Conservation (phyloP, 2,329 filamentous ascomycete species). For the Dactylonectria macrodidyma region DNA sequence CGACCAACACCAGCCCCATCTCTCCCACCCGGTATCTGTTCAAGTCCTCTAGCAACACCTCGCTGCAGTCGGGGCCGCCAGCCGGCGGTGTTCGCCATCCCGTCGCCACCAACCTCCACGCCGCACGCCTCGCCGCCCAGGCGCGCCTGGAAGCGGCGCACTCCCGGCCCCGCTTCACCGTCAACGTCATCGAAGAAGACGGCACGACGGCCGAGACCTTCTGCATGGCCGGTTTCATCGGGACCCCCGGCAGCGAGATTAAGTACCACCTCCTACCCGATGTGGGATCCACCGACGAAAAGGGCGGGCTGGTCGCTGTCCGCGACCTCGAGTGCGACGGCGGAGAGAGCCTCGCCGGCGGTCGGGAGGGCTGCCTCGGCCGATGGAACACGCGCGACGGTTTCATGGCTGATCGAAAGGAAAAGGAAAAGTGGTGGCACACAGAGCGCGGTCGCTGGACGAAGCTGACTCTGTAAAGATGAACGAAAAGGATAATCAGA, state of each 20-base stretch:
- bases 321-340: conserved; percentile 64
- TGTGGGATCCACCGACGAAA: conserved; percentile 67
- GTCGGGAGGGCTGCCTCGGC: conserved; percentile 61
- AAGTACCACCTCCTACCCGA: conserved; percentile 74
- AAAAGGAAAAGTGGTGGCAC: conserved; percentile 67
- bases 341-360: conserved; percentile 59
- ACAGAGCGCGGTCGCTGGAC: conserved; percentile 64
- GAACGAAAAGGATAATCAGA: background rate
- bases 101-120: conserved; percentile 62
- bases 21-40: conserved; percentile 47
- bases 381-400: conserved; percentile 61
- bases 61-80: conserved; percentile 45
- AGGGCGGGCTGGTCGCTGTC: conserved; percentile 69
- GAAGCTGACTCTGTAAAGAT: conserved; percentile 42
- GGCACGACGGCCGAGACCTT: conserved; percentile 67
- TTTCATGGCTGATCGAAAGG: conserved; percentile 59
- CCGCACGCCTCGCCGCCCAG: conserved; percentile 76
- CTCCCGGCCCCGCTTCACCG: conserved; percentile 66
- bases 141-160: conserved; percentile 73
- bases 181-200: conserved; percentile 70
- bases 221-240: conserved; percentile 73
- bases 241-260: conserved; percentile 71
- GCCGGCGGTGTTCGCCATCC: conserved; percentile 36
- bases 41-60: conserved; percentile 55
- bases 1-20: conserved; percentile 41